Evolutionary conservation across 805 yeast genomes (phyloP), one percentile per base, ranked within the genome.

Genomic region (Zygoascus biomembranicola): DNA sequence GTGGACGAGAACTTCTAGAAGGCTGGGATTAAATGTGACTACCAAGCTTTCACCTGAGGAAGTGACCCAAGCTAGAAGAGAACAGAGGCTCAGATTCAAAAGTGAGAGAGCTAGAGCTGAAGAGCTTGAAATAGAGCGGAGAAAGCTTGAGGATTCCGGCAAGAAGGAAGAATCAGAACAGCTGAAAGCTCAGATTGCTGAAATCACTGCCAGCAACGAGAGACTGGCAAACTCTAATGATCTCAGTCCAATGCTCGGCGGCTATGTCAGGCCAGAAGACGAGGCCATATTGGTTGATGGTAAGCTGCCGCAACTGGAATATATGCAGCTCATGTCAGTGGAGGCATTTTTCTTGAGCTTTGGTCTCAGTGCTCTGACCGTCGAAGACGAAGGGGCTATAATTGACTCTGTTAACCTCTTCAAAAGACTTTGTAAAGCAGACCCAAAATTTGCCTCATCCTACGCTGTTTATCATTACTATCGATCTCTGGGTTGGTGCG

Each of bases 401-500:
- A 58, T 62, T 41, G 63, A 59, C 32, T 37, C 55, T 62, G 69
- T 56, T 57, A 57, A 72, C 67, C 58, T 64, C 65, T 56, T 47
- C 18, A 23, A 43, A 18, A 39, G 32, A 13, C 58, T 58, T 39
- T 20, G 45, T 0, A 13, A 26, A 5, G 16, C 47, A 13, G 73
- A 61, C 54, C 71, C 67, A 47, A 55, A 62, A 26, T 80, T 84
- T 56, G 61, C 85, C 1, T 57, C 75, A 1, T 75, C 78, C 47
- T 92, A 86, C 61, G 82, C 81, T 5, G 90, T 79, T 1, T 92
- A 90, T 63, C 95, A 89, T 64, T 90, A 92, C 66, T 90, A 82
- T 69, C 76, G 95, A 51, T 83, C 96, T 0, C 75, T 80, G 26
- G 97, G 97, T 0, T 94, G 98, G 97, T 92, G 97, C 72, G 94